Base-by-base conservation (phyloP, 2,329 filamentous ascomycete species). In the Colletotrichum karsti region DNA sequence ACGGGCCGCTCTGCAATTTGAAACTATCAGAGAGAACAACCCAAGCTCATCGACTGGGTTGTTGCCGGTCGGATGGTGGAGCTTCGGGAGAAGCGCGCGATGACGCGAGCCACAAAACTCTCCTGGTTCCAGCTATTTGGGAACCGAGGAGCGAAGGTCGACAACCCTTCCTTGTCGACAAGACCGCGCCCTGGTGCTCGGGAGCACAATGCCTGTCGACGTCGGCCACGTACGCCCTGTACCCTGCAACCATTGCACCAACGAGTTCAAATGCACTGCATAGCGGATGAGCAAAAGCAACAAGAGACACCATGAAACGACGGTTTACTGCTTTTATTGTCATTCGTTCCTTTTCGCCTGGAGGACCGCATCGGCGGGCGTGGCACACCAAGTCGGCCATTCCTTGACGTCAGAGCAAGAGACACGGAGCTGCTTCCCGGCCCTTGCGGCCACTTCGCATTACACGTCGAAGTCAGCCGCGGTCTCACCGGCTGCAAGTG, bases 31-130 rank as follows among this genome's bases (percentile, higher is more conserved):
- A 53, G 28, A 44, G 20, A 28, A 39, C 18, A 58, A 50, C 55
- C 24, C 33, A 24, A 26, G 12, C 42, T 26, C 10, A 26, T n/a
- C 22, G 48, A 58, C 65, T 22, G 18, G 39, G 58, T 59, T 57
- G 35, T 30, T 39, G 55, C 59, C 64, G 42, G 65, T 65, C 44
- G 59, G 65, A 35, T 51, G 22, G 68, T 69, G 65, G 65, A 50
- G 65, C 55, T 63, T 64, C 65, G 64, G 68, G 64, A 60, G 28
- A 68, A 63, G 64, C 50, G 54, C 55, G 58, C 60, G 55, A 69
- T 70, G 68, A 70, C 68, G 68, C 59, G 64, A 70, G 68, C 68
- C 68, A 70, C 65, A 70, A 69, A 70, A 60, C 37, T 70, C 68
- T 70, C 58, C 50, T 69, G 59, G 68, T 69, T 65, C 68, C 68